phyloP scores from a whole-genome alignment of 2,329 filamentous ascomycete genomes.

The Penicillium brevicompactum region DNA sequence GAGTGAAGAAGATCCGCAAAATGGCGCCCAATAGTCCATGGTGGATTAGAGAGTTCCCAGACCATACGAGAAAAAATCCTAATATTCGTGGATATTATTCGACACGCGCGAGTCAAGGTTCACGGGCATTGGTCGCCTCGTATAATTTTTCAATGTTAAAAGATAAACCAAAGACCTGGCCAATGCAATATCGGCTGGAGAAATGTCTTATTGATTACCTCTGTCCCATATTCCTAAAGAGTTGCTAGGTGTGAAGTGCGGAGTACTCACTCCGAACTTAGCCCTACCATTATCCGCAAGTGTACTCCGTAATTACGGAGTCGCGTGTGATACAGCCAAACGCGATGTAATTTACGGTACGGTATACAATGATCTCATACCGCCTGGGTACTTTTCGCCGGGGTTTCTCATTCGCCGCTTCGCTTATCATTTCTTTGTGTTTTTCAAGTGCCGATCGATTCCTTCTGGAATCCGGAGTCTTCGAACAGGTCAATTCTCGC shows the following conservation, averaged over 20 bases:
- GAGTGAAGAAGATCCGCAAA: slow-evolving; percentile 10
- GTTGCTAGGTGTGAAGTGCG: too few relatives aligned
- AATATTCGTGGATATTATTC: not conserved
- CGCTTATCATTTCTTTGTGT: slow-evolving; percentile 15
- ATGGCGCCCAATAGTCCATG: not conserved
- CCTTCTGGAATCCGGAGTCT: slow-evolving; percentile 4
- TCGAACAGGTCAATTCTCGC: not conserved
- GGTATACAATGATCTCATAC: not conserved
- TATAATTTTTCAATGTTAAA: not conserved
- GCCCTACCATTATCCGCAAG: not conserved
- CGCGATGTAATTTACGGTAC: not conserved
- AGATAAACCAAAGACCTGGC: not conserved
- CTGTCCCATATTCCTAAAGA: not conserved
- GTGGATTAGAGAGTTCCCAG: not conserved
- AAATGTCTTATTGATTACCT: not conserved
- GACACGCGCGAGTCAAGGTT: not conserved
- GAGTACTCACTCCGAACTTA: not conserved
- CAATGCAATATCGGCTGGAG: not conserved
- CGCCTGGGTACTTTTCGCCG: not conserved
- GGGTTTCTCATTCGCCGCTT: slow-evolving; percentile 12
- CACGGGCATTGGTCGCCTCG: not conserved
- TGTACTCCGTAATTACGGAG: not conserved
- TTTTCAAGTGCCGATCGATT: slow-evolving; percentile 10
- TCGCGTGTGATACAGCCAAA: not conserved
- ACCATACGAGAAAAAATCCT: not conserved